Evolutionary conservation across 345 rosid species (phyloP), one percentile per base, ranked within the genome.

Genomic region (Euphorbia pulcherrima): DNA sequence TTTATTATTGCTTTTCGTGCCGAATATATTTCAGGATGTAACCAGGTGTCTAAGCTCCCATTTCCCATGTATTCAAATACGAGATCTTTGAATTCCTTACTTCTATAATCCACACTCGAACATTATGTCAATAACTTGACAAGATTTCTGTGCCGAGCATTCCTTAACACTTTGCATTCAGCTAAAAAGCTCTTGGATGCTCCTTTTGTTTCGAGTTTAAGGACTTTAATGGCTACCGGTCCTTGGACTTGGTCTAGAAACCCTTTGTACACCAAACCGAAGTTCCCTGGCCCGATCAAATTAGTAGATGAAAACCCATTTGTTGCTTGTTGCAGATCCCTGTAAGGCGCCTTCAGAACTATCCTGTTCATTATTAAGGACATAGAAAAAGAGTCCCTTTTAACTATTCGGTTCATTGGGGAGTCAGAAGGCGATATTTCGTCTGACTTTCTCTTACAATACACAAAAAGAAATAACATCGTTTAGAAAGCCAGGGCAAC

Each of bases 41-140:
- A 46, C 70, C 70, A 72, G 18, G 60, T 50, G 18, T 72, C 70
- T 24, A 72, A 24, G 46, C 70, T 72, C 39, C 70, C 75, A 50
- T 70, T 70, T 24, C 9, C 39, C 52, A 65, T 65, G 50, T 14
- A 72, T 29, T 64, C 65, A 16, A 51, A 72, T 4, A 72, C 52
- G 0, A 72, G 44, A 57, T 69, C 75, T 65, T 47, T 72, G 70
- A 72, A 72, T 11, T 72, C 70, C 4, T 65, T 65, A 5, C 41
- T 52, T 24, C 48, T 66, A 46, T 65, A 51, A 28, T 72, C 67
- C 13, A 50, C 21, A 37, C 59, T 26, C 8, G 71, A 66, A 23
- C 67, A 67, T 28, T 28, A 67, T 24, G 67, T 57, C n/a, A 66
- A 6, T 21, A 73, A 21, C 46, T 57, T 66, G 4, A 67, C 67